Base-by-base conservation (phyloP, 2,329 filamentous ascomycete genomes). In the Elsinoe perseae region DNA sequence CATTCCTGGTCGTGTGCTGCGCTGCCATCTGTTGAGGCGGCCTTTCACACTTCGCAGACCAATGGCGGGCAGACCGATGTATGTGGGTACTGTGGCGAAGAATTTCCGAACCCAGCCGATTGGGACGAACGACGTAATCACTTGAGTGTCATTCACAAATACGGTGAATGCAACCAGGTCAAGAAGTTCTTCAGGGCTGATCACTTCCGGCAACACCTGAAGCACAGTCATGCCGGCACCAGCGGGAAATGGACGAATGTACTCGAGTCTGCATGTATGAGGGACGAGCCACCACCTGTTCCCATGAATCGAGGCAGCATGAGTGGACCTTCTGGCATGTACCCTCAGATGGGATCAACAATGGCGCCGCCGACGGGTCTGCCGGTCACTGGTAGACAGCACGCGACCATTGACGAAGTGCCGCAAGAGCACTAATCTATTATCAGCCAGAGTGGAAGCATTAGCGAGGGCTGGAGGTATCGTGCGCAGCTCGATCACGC, bases 191-290 rank as follows among this genome's bases (percentile, higher is more conserved):
- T 87, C 75, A 83, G 93, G 34, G 93, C 93, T 30, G 93, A 98
- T 70, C 93, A 98, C 70, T 98, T 98, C 77, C 84, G 93, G 58
- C 93, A 98, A 72, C 93, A 98, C 72, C 77, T 98, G 58, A 98
- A 97, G 77, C 93, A 98, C 70, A 96, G 90, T 69, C 93, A 97
- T 72, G 89, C 88, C 34, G 93, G 93, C 32, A 92, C 89, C 0
- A 96, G 90, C 71, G 93, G 93, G 28, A 97, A 97, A 72, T 98
- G 93, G 93, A 98, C 93, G 10, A 97, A 97, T 71, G 91, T 95
- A 80, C 78, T 98, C 30, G 93, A 98, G 70, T 95, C 89, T 68
- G 89, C 91, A 4, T 98, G 93, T 73, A 95, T 97, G 89, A 84
- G 91, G 70, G 91, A 95, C 68, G 90, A 95, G 65, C 81, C 83